Evolutionary conservation across 352 stramenopile genomes (phyloP), one percentile per base, ranked within the genome.

Genomic region (Globisporangium lucens): DNA sequence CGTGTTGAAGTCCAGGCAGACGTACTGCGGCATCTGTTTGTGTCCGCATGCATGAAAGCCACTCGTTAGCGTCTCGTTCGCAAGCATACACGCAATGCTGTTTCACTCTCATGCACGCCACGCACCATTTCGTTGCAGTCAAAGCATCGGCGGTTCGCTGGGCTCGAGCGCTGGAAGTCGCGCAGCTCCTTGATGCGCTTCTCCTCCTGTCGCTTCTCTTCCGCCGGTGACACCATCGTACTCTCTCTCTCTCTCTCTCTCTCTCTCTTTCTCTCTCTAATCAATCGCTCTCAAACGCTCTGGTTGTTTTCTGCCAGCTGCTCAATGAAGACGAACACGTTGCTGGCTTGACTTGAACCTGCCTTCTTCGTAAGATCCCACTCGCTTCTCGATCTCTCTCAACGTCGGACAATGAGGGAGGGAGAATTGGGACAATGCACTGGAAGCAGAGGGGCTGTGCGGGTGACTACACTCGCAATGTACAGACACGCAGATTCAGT

Each of bases 1-100:
- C 36, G 91, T 98, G 70, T 97, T 97, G 77, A 97, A 98, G 69
- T 97, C 91, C 65, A 96, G 73, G 55, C 91, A 95, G 47, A 98
- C 78, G 68, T 97, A 98, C 65, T 98, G 91, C 24, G 92, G 92
- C 79, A 94, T 94, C 89, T 96, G 66, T 57, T 38, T 36, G 52
- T 24, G 33, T 58, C 10, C 8, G 43, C 41, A 67, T 22, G 35
- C 2, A 43, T n/a, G 29, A 43, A 24, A 60, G 24, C 22, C 22
- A 56, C 27, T 13, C 7, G 13, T 49, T 33, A 70, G 12, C 61
- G 29, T 47, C 35, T 24, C 33, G 5, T 56, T 22, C 27, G 1
- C 22, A 2, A 36, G 0, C 29, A 56, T 43, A 35, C 24, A 43
- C 13, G 27, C 17, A 56, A 27, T 12, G 27, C 13, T 58, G 5